phyloP scores from a whole-genome alignment of 495 filamentous ascomycete species.

The Lophiotrema nucula region DNA sequence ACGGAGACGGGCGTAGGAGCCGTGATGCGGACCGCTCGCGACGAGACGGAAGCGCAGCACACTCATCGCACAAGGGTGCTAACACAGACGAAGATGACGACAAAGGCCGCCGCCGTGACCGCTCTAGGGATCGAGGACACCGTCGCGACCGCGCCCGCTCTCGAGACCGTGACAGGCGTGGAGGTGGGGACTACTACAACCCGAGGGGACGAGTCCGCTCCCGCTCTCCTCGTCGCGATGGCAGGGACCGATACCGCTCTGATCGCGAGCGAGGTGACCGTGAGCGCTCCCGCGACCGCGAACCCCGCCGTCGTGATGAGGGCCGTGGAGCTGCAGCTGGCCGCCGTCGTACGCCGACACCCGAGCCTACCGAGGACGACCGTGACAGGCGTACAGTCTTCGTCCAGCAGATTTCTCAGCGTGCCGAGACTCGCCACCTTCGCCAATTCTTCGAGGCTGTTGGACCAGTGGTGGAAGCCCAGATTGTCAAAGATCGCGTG shows the following conservation, averaged over 20 bases:
- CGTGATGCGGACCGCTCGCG: constrained; percentile 66
- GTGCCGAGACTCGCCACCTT: constrained; percentile 87
- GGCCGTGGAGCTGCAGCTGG: not conserved
- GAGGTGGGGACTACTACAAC: constrained; percentile 48
- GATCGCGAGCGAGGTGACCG: constrained; percentile 45
- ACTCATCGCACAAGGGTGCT: constrained; percentile 24
- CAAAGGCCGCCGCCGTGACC: constrained; percentile 2
- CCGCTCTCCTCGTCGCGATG: constrained; percentile 70
- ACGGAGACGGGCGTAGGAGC: constrained; percentile 6
- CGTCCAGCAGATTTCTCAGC: constrained; percentile 93
- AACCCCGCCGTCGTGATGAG: constrained; percentile 31
- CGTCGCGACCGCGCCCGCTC: constrained; percentile 57
- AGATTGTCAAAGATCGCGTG: constrained; percentile 98
- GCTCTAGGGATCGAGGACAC: constrained; percentile 60
- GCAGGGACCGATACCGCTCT: no score
- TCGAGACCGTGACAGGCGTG: no score
- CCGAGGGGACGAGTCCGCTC: constrained; percentile 68
- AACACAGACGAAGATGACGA: constrained; percentile 29
- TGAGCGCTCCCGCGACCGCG: constrained; percentile 49
- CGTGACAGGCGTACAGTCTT: constrained; percentile 96
- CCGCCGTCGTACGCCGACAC: constrained; percentile 43
- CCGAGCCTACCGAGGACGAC: constrained; percentile 80
- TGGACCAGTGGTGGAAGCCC: constrained; percentile 93
- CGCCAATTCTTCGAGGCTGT: constrained; percentile 95
- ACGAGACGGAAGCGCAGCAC: constrained; percentile 12